phyloP scores from a whole-genome alignment of 768 basidiomycete genomes.

The Agrocybe praecox region DNA sequence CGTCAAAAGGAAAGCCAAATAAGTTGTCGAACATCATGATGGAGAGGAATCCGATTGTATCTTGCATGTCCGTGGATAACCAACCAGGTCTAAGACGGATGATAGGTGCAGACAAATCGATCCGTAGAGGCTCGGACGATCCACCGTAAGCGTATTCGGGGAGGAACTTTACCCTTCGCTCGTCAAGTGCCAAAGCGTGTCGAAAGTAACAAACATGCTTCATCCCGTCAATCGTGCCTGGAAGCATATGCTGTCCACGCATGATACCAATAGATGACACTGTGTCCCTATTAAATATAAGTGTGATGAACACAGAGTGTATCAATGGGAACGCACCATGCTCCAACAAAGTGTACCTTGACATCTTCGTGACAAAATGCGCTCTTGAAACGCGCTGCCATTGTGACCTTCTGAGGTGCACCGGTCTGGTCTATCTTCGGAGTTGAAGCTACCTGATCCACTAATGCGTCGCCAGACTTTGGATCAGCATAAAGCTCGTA shows the following conservation, averaged over 20 bases:
- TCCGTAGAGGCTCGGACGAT: not conserved
- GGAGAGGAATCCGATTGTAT: too few species aligned
- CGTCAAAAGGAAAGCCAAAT: too few species aligned
- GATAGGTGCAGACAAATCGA: too few species aligned
- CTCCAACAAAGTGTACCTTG: conserved; percentile 24
- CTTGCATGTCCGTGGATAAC: too few species aligned
- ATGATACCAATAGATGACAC: conserved; percentile 35
- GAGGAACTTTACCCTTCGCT: conserved; percentile 36
- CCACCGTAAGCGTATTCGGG: conserved; percentile 27
- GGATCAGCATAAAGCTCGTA: conserved; percentile 15
- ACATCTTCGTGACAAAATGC: conserved; percentile 26
- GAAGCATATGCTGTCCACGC: conserved; percentile 17
- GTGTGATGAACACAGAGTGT: not conserved
- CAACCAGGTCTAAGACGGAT: too few species aligned
- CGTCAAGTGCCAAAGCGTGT: conserved; percentile 37
- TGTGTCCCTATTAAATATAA: conserved; percentile 30
- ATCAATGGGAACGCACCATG: not conserved
- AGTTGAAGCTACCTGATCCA: conserved; percentile 5
- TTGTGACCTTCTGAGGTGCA: not conserved
- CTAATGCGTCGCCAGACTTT: not conserved
- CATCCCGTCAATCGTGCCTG: conserved; percentile 19
- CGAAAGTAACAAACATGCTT: conserved; percentile 32
- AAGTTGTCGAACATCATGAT: too few species aligned
- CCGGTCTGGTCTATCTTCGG: not conserved
- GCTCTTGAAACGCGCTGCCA: conserved; percentile 18